Evolutionary conservation across 768 basidiomycete genomes (phyloP), one percentile per base, ranked within the genome.

Genomic region (Leccinum imitatum): DNA sequence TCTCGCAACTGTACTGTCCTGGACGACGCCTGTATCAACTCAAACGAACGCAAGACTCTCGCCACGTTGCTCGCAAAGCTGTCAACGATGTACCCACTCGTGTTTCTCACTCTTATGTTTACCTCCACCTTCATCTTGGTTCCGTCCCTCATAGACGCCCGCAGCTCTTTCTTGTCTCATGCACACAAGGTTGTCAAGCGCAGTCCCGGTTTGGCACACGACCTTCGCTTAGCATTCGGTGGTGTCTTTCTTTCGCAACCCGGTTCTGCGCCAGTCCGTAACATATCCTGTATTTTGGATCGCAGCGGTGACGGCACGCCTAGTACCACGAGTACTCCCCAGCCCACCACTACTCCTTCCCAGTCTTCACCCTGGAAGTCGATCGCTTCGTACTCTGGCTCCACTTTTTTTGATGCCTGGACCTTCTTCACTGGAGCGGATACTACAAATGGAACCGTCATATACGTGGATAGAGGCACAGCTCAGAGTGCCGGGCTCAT

Each of bases 341-440:
- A 46, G 3, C 63, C 69, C 2, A 17, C 71, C 23, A 56, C 56
- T 1, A 64, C 67, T 7, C 51, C 64, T 14, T 60, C 80, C 11
- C 13, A 14, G 35, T 35, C 35, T 35, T 14, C 35, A 14, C 35
- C 35, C n/a, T 87, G 86, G 86, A 82, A 82, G 58, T 75, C 89
- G 50, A 75, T 77, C 15, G 80, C 86, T 64, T 77, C 77, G 14
- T 86, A 88, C 72, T 73, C 80, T 52, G 93, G 92, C 19, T 77
- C 75, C 50, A 80, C 78, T 46, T 97, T 97, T 78, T 96, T 95
- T 62, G 78, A 90, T 68, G 88, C 86, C 51, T 95, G 89, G 89
- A 69, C 82, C 66, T 95, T 95, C 76, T 87, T 78, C 68, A 83
- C 80, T 9, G 73, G 63, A 33, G 65, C 77, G 9, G 94, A 96